Evolutionary conservation across 768 basidiomycete species (phyloP).

Genomic region (Mycena galericulata): DNA sequence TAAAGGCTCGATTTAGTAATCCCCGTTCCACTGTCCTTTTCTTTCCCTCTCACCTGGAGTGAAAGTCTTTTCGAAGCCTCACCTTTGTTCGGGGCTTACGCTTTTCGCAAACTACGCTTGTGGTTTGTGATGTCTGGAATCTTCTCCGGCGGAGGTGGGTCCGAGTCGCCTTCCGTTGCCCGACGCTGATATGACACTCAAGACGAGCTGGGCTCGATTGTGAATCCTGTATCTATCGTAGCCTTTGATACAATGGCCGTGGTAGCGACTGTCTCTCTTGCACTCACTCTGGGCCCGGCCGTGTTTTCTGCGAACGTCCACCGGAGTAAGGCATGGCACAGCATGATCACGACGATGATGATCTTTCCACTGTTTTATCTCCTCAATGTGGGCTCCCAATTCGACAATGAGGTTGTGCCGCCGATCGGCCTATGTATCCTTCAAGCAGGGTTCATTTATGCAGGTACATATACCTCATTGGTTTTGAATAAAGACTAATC

Average conservation of each 20-base stretch:
- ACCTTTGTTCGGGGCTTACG: background rate
- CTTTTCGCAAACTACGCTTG: background rate
- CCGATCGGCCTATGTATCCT: constrained; percentile 26
- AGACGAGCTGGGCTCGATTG: constrained; percentile 1
- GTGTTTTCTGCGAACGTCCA: constrained; percentile 2
- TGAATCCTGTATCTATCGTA: background rate
- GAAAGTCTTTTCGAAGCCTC: background rate
- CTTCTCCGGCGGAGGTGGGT: constrained; percentile 9
- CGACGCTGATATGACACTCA: background rate
- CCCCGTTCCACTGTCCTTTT: background rate
- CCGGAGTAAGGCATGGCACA: constrained; percentile 22
- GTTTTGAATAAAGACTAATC: background rate
- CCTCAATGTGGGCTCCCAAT: constrained; percentile 22
- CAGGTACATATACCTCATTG: background rate
- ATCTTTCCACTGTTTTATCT: constrained; percentile 26
- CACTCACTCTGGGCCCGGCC: constrained; percentile 18
- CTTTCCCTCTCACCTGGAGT: constrained; percentile 11
- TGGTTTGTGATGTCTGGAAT: constrained; percentile 18
- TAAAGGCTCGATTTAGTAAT: background rate
- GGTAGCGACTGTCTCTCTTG: constrained; percentile 8
- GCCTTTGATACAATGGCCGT: constrained; percentile 22
- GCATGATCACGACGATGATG: constrained; percentile 25
- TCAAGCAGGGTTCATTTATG: constrained; percentile 27
- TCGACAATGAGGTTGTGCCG: constrained; percentile 1
- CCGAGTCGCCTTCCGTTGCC: background rate